phyloP scores from a whole-genome alignment of 2,329 filamentous ascomycete species.

The Pseudocercospora cruenta region DNA sequence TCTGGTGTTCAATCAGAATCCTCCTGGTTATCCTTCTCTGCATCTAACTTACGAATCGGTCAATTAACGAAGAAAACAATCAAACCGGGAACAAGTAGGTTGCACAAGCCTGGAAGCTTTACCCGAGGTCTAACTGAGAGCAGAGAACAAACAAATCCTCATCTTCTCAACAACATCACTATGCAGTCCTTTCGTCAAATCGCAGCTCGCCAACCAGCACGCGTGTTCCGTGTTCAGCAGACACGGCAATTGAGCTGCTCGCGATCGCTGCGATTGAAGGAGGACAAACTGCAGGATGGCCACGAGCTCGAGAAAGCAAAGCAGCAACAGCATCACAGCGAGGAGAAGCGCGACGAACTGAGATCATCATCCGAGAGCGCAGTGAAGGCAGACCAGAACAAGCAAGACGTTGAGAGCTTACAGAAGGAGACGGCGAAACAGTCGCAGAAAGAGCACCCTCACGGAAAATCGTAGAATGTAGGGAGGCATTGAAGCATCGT shows the following conservation, averaged over 20 bases:
- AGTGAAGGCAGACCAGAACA: constrained; percentile 48
- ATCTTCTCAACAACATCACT: background rate
- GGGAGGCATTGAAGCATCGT: background rate
- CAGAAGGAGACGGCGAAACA: constrained; percentile 49
- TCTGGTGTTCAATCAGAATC: background rate
- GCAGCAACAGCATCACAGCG: constrained; percentile 49
- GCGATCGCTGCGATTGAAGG: constrained; percentile 42
- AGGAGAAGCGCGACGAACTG: constrained; percentile 47
- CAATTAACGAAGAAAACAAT: background rate
- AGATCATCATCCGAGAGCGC: constrained; percentile 46
- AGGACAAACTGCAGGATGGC: constrained; percentile 43
- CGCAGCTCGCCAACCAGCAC: background rate
- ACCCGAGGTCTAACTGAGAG: background rate
- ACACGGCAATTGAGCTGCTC: constrained; percentile 37
- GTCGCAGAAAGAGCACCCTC: constrained; percentile 43
- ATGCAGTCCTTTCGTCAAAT: background rate
- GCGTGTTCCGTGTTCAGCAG: background rate
- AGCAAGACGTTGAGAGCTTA: constrained; percentile 49
- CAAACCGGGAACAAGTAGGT: background rate
- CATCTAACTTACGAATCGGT: background rate
- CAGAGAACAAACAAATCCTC: background rate
- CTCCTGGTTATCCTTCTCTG: background rate
- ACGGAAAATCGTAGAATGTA: background rate
- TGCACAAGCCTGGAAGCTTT: background rate
- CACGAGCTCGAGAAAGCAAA: constrained; percentile 49